Evolutionary conservation across 2,329 filamentous ascomycete genomes (phyloP).

Genomic region (Metarhizium anisopliae): DNA sequence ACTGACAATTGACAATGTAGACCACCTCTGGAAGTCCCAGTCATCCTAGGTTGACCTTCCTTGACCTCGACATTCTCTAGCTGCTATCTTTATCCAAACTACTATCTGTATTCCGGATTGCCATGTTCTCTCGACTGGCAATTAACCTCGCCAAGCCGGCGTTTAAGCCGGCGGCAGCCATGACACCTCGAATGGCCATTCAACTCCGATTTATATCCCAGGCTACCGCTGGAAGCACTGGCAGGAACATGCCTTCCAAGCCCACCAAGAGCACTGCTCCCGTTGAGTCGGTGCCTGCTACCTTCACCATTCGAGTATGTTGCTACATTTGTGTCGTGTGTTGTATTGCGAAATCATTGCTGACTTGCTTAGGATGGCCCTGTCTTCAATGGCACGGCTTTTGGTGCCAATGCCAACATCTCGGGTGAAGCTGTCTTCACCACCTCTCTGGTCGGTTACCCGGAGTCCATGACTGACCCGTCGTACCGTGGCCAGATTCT

Average conservation of each 20-base stretch:
- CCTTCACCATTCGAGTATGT: conserved; percentile 83
- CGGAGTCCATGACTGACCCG: conserved; percentile 85
- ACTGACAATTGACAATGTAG: conserved; percentile 17
- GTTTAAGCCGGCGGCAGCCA: conserved; percentile 32
- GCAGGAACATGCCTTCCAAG: conserved; percentile 55
- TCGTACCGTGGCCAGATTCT: conserved; percentile 92
- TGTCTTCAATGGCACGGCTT: conserved; percentile 92
- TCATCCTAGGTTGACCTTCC: conserved; percentile 16
- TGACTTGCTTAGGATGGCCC: conserved; percentile 63
- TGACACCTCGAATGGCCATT: conserved; percentile 30
- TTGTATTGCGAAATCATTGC: background rate
- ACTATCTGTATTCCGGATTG: conserved; percentile 14
- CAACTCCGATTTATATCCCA: conserved; percentile 26
- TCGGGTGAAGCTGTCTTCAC: conserved; percentile 98
- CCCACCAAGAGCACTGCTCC: conserved; percentile 53
- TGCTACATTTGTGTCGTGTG: background rate
- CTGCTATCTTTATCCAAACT: background rate
- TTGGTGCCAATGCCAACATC: conserved; percentile 92
- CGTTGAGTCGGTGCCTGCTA: conserved; percentile 54
- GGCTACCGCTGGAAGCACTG: conserved; percentile 52
- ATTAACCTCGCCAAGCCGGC: conserved; percentile 43
- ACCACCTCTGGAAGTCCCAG: conserved; percentile 34
- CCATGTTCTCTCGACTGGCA: conserved; percentile 53
- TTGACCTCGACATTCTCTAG: background rate
- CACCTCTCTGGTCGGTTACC: conserved; percentile 94